phyloP scores from a whole-genome alignment of 257 asterid species.

The Avicennia marina region DNA sequence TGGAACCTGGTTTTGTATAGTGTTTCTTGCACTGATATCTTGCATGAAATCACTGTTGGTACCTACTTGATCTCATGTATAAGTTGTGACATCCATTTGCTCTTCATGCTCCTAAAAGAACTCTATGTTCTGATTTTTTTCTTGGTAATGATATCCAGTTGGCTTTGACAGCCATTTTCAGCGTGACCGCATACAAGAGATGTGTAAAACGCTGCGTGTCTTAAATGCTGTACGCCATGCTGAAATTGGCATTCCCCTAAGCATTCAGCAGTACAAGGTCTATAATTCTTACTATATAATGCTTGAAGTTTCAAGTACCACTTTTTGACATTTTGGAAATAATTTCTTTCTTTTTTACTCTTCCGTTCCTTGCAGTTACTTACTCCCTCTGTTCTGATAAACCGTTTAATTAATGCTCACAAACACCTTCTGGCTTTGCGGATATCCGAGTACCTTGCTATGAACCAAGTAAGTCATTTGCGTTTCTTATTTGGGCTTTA shows the following conservation, averaged over 20 bases:
- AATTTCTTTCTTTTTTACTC: conserved; percentile 7
- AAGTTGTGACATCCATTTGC: conserved; percentile 9
- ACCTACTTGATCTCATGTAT: conserved; percentile 5
- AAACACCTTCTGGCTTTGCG: conserved; percentile 79
- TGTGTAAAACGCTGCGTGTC: conserved; percentile 76
- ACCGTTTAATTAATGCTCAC: conserved; percentile 85
- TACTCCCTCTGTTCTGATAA: conserved; percentile 82
- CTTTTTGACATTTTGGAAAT: conserved; percentile 15
- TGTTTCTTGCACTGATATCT: conserved; percentile 13
- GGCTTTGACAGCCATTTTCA: conserved; percentile 93
- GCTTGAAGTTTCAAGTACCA: conserved; percentile 6
- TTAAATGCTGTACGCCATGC: conserved; percentile 79
- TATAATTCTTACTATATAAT: conserved; percentile 13
- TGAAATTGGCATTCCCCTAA: conserved; percentile 82
- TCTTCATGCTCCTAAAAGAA: conserved; percentile 27
- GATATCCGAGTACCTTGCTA: conserved; percentile 75
- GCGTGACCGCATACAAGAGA: conserved; percentile 84
- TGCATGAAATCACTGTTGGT: conserved; percentile 7
- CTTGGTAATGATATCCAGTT: conserved; percentile 81
- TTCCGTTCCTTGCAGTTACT: conserved; percentile 53
- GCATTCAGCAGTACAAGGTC: conserved; percentile 96
- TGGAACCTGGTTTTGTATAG: conserved; percentile 12
- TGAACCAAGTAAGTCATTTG: conserved; percentile 66
- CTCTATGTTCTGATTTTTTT: conserved; percentile 55
- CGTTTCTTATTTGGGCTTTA: not conserved